Evolutionary conservation across 768 basidiomycete species (phyloP).

Genomic region (Polyporus arcularius): DNA sequence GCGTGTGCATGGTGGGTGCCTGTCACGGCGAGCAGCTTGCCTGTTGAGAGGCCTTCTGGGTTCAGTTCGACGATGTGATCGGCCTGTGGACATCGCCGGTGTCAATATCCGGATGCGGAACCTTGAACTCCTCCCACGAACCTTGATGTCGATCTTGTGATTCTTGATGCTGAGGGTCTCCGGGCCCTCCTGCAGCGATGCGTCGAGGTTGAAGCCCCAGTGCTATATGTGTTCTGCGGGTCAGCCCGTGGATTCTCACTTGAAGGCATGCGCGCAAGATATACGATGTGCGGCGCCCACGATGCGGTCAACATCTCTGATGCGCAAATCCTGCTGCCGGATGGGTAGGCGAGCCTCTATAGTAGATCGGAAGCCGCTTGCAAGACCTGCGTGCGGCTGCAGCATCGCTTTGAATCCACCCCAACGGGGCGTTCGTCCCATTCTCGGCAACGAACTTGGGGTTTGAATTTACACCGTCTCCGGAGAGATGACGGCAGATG

Average conservation of each 20-base stretch:
- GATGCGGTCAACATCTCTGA: too few relatives aligned
- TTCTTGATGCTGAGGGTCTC: conserved; percentile 52
- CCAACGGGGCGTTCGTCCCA: too few relatives aligned
- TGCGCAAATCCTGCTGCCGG: too few relatives aligned
- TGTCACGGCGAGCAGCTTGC: conserved; percentile 47
- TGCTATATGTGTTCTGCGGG: conserved; percentile 45
- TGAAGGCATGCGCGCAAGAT: too few relatives aligned
- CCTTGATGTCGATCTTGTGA: conserved; percentile 46
- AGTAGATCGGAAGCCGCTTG: too few relatives aligned
- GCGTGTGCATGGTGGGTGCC: conserved; percentile 46
- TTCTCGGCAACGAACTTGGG: too few relatives aligned
- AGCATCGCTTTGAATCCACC: too few relatives aligned
- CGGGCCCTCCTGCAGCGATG: conserved; percentile 49
- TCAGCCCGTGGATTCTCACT: not conserved
- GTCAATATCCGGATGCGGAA: not conserved
- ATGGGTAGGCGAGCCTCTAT: too few relatives aligned
- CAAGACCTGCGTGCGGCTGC: too few relatives aligned
- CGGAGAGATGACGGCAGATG: too few relatives aligned
- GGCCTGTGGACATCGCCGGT: conserved; percentile 37
- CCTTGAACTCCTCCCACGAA: conserved; percentile 21
- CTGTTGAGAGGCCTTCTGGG: conserved; percentile 51
- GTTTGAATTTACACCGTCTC: too few relatives aligned
- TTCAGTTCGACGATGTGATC: conserved; percentile 57
- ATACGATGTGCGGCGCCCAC: too few relatives aligned
- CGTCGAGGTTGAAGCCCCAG: conserved; percentile 83